These are phyloP conservation scores for Daldinia bambusicola DNA, from an alignment of 495 filamentous ascomycete genomes.

Conservation along the genomic window DNA sequence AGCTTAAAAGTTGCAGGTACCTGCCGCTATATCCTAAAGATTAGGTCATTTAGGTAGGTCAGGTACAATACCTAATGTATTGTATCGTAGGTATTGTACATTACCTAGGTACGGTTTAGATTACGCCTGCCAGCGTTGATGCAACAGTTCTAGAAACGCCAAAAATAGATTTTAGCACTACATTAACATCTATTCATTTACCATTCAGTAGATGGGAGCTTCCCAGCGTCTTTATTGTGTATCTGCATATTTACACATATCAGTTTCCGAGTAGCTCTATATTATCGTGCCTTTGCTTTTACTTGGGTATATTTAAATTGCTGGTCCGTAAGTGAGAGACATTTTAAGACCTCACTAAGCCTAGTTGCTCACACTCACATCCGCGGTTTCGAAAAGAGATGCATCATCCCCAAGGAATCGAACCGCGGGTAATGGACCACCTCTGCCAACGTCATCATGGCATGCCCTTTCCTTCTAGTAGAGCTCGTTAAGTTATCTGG, in stretches of 20 bases:
- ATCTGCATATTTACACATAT: neutral
- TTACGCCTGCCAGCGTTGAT: too few relatives aligned
- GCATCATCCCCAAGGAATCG: neutral
- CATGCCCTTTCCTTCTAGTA: neutral
- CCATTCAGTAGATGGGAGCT: neutral
- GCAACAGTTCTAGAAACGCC: neutral
- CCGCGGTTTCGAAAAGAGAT: neutral
- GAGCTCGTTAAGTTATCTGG: neutral
- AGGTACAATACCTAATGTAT: neutral
- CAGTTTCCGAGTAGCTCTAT: neutral
- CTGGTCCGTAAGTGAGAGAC: neutral
- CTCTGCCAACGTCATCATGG: neutral
- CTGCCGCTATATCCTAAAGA: neutral
- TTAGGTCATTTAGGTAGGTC: too few relatives aligned
- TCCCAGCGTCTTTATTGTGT: neutral
- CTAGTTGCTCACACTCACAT: neutral
- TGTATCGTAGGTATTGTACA: too few relatives aligned
- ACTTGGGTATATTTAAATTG: neutral
- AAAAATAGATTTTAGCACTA: neutral
- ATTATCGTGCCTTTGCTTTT: neutral
- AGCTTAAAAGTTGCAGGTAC: neutral
- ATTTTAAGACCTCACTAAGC: neutral
- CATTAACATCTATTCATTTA: neutral
- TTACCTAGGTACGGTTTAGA: neutral
- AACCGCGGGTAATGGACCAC: constrained; percentile 1